Conservation (phyloP, 805 yeast genomes). For the Candida railenensis region DNA sequence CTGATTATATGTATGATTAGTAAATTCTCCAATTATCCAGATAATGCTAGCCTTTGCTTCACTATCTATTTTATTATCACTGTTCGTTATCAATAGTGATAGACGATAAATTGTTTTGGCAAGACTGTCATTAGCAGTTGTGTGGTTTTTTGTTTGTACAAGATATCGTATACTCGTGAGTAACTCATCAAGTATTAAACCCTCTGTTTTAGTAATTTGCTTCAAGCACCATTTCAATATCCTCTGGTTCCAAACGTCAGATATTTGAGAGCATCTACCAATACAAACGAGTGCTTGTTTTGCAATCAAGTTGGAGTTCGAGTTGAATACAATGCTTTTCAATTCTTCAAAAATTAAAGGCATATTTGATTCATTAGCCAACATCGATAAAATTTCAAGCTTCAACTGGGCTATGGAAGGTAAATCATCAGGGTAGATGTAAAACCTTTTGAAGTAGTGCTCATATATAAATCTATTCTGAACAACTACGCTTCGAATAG, state of each 20-base stretch:
- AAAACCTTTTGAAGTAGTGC: slow-evolving; percentile 47
- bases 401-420: slow-evolving; percentile 48
- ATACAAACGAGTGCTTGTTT: slow-evolving; percentile 58
- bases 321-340: slow-evolving; percentile 44
- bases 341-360: slow-evolving; percentile 57
- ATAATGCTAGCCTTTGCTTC: slow-evolving; percentile 78
- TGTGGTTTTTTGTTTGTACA: slow-evolving; percentile 43
- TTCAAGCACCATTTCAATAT: slow-evolving; percentile 65
- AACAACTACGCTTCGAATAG: slow-evolving; percentile 39
- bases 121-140: slow-evolving; percentile 21
- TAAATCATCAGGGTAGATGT: slow-evolving; percentile 55
- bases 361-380: slow-evolving; percentile 56
- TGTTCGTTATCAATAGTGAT: slow-evolving; percentile 25
- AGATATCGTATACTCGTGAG: slow-evolving; percentile 71
- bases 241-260: slow-evolving; percentile 47
- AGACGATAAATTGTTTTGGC: slow-evolving; percentile 55
- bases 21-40: slow-evolving; percentile 89
- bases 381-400: slow-evolving; percentile 56
- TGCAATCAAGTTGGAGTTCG: slow-evolving; percentile 19
- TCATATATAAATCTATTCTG: slow-evolving; percentile 31
- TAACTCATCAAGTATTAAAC: slow-evolving; percentile 55
- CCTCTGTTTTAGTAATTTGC: slow-evolving; percentile 37
- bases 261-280: slow-evolving; percentile 55
- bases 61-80: slow-evolving; percentile 17
- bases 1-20: slow-evolving; percentile 30